A percentile compares a stretch with the other conserved stretches of the same genome.
Conservation (phyloP, 1,284 basidiomycete genomes). For the Chondrostereum purpureum region DNA sequence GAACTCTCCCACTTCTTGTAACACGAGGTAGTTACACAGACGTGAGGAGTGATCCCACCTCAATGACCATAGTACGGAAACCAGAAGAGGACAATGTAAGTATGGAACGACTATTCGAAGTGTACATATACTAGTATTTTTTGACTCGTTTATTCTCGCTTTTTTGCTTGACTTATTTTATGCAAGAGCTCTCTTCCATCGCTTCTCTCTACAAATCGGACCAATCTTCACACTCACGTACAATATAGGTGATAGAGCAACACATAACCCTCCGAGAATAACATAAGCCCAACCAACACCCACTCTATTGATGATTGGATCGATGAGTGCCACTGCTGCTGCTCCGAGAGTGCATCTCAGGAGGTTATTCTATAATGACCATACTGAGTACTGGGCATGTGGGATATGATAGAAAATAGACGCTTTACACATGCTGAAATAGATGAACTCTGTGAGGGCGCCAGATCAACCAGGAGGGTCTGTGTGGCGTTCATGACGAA, state of each 20-base stretch:
- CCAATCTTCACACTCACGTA: constrained; percentile 31
- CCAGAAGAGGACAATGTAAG: too few species aligned
- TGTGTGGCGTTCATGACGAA: constrained; percentile 41
- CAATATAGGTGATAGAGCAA: constrained; percentile 30
- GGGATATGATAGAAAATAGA: neutral
- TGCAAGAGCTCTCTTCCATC: too few species aligned
- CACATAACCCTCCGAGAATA: constrained; percentile 34
- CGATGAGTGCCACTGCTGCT: constrained; percentile 38
- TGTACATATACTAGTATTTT: too few species aligned
- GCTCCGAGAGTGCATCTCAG: constrained; percentile 50
- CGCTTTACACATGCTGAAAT: constrained; percentile 55
- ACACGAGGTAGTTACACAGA: too few species aligned
- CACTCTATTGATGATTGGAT: constrained; percentile 36
- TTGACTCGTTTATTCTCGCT: too few species aligned
- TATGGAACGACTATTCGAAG: too few species aligned
- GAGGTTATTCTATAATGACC: constrained; percentile 43
- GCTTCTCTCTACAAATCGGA: constrained; percentile 18
- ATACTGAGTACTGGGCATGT: neutral
- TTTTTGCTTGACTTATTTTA: too few species aligned
- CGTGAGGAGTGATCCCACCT: too few species aligned
- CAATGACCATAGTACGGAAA: too few species aligned
- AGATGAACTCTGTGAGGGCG: constrained; percentile 52
- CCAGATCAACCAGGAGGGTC: constrained; percentile 59
- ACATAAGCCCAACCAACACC: constrained; percentile 47
- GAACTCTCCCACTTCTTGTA: too few species aligned